phyloP scores from a whole-genome alignment of 176 grass and related monocot species.

The Eleusine indica region DNA sequence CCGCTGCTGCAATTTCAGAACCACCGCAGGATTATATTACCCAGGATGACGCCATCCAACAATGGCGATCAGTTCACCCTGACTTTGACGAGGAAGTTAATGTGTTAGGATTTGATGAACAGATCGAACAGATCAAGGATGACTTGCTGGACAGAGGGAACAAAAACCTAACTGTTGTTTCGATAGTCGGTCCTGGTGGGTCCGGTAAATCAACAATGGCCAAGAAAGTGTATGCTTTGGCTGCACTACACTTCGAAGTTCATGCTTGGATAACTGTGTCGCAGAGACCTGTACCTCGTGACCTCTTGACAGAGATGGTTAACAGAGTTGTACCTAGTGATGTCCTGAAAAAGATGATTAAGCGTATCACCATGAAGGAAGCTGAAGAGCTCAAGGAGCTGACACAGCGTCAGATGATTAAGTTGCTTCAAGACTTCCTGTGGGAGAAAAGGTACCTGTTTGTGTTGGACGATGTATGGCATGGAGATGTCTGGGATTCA shows the following conservation, averaged over 20 bases:
- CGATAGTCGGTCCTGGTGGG: background rate
- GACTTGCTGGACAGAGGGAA: background rate
- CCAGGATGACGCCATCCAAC: background rate
- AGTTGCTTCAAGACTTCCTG: background rate
- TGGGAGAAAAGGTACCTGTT: background rate
- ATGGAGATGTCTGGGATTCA: background rate
- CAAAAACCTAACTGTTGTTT: background rate
- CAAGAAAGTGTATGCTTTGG: slow-evolving; percentile 1
- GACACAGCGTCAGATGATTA: background rate
- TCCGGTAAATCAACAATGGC: background rate
- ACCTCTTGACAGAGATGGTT: background rate
- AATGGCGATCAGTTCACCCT: background rate
- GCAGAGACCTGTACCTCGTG: background rate
- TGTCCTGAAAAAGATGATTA: background rate
- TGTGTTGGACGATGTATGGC: slow-evolving; percentile 6
- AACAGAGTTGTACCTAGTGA: too few relatives aligned
- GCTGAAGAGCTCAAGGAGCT: background rate
- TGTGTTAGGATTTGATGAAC: background rate
- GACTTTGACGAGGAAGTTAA: background rate
- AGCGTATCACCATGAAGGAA: background rate
- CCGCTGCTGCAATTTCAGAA: too few relatives aligned
- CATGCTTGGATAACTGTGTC: background rate
- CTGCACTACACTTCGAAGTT: background rate
- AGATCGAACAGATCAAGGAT: background rate
- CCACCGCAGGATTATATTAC: too few relatives aligned